These are phyloP conservation scores for Teunomyces aglyptinius DNA, from an alignment of 805 yeast genomes.

Conservation along the genomic window DNA sequence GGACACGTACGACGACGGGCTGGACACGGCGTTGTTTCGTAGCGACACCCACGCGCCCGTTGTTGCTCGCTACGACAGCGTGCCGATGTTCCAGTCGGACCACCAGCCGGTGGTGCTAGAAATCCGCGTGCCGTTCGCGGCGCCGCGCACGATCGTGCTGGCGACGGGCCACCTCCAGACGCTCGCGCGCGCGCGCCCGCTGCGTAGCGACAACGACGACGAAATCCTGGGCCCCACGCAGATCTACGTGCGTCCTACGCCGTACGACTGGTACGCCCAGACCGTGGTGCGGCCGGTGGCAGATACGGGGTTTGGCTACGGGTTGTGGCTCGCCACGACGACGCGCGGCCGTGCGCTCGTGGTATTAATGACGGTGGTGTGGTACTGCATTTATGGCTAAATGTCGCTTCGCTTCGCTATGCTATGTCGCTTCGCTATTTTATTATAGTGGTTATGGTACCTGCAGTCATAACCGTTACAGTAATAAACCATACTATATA, in stretches of 20 bases:
- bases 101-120: constrained; percentile 73
- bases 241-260: constrained; percentile 35
- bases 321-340: constrained; percentile 35
- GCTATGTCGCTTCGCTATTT: too few species aligned
- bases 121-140: constrained; percentile 44
- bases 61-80: constrained; percentile 47
- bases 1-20: constrained; percentile 30
- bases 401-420: too few species aligned
- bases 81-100: constrained; percentile 60
- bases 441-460: too few species aligned
- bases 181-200: constrained; percentile 14
- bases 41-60: constrained; percentile 13
- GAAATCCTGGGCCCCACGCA: constrained; percentile 45
- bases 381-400: not conserved
- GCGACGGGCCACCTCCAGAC: constrained; percentile 30
- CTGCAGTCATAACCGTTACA: not conserved
- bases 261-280: constrained; percentile 27
- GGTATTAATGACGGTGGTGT: not conserved
- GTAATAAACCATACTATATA: not conserved
- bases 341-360: constrained; percentile 31
- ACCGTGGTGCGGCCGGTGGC: constrained; percentile 20
- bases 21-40: not conserved
- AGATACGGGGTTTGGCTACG: constrained; percentile 33
- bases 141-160: constrained; percentile 35
- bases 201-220: too few species aligned